These are phyloP conservation scores for Diaporthe aspalathi DNA, from an alignment of 2,329 filamentous ascomycete genomes.

Conservation along the genomic window DNA sequence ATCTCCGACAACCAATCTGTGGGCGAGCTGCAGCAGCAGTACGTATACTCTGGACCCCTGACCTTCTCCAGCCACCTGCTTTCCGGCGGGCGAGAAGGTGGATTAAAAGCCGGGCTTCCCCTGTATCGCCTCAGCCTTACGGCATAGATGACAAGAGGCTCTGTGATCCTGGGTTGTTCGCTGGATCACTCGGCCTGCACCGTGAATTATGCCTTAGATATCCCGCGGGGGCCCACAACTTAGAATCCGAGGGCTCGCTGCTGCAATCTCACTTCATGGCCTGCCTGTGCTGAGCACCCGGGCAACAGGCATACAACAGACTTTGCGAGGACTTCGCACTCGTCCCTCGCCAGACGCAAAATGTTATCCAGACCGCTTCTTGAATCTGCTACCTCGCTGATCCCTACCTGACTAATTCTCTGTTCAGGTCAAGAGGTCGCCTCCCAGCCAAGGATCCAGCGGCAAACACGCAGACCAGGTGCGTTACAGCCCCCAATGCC, in stretches of 20 bases:
- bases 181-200: not conserved
- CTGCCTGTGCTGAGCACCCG: not conserved
- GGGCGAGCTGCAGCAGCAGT: not conserved
- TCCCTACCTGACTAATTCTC: conserved; percentile 27
- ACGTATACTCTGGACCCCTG: conserved; percentile 1
- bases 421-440: conserved; percentile 12
- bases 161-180: not conserved
- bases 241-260: conserved; percentile 2
- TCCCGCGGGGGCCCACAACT: not conserved
- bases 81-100: not conserved
- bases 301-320: not conserved
- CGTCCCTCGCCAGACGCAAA: not conserved
- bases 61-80: conserved; percentile 16
- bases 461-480: conserved; percentile 7
- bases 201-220: not conserved
- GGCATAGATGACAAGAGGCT: not conserved
- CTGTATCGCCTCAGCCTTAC: conserved; percentile 32
- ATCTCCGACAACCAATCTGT: conserved; percentile 10
- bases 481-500: conserved; percentile 25
- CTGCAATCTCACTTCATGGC: not conserved
- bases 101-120: conserved; percentile 26
- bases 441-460: not conserved
- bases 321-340: not conserved
- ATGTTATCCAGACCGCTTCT: conserved; percentile 29
- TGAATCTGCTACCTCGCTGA: conserved; percentile 4